Evolutionary conservation across 2,329 filamentous ascomycete species (phyloP), one percentile per base, ranked within the genome.

Genomic region (Knoxdaviesia capensis): DNA sequence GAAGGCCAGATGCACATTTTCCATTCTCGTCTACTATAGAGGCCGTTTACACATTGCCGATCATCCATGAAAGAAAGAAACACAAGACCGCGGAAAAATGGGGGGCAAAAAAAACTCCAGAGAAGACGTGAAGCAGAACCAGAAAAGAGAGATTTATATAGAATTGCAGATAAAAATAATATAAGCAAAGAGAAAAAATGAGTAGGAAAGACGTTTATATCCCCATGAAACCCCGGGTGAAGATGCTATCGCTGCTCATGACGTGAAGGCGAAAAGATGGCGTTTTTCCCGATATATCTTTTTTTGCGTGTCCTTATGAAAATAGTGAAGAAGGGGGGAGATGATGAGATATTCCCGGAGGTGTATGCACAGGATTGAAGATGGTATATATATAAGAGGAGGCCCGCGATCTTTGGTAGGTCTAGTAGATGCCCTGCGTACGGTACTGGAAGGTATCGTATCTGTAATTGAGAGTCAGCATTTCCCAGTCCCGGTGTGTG

Each of bases 361-460:
- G 39, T 30, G n/a, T 29, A 40, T 10, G n/a, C 35, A 31, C 32
- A 29, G 9, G 6, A 36, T 3, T 11, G 36, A 33, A 41, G 20
- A 34, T 7, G 31, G 6, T 31, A 35, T 31, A 31, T 31, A 31
- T 2, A 35, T 7, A 28, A 8, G n/a, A 28, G 7, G 7, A 37
- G 36, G 36, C 20, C 20, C 20, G 20, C 20, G 36, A 6, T 11
- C 30, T 37, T 8, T n/a, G 9, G 8, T 34, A 8, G 30, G 10
- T 30, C 39, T 71, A 88, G 59, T 88, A 88, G 59, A 88, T 88
- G 50, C 82, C 83, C 60, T 88, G 82, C 34, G 83, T 87, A 53
- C 83, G 74, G 61, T 88, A 88, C 63, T 88, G 82, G 63, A 86
- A 88, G 47, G 80, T 84, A 59, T 86, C 80, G 54, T 86, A 85